phyloP scores from a whole-genome alignment of 2,329 filamentous ascomycete species.

The Biscogniauxia sp. region DNA sequence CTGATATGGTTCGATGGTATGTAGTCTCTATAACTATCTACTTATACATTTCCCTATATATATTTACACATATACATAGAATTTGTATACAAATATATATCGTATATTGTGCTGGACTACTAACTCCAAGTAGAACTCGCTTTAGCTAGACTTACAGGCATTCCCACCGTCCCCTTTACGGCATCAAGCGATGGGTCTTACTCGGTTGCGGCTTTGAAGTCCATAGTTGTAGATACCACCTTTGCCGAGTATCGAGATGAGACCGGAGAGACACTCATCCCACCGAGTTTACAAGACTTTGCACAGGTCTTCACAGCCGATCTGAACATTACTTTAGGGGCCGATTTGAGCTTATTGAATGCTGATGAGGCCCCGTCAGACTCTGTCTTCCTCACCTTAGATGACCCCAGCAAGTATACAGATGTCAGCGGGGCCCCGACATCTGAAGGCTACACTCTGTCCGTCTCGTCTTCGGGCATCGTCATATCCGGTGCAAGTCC shows the following conservation, averaged over 20 bases:
- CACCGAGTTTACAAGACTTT: slow-evolving; percentile 48
- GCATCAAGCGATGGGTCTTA: slow-evolving; percentile 25
- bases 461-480: slow-evolving; percentile 39
- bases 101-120: neutral
- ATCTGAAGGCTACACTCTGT: slow-evolving; percentile 48
- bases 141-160: slow-evolving; percentile 26
- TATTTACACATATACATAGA: no score
- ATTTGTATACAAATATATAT: no score
- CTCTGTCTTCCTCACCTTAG: slow-evolving; percentile 47
- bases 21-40: slow-evolving; percentile 8
- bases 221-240: slow-evolving; percentile 43
- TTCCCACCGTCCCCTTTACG: slow-evolving; percentile 37
- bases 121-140: slow-evolving; percentile 16
- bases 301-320: slow-evolving; percentile 44
- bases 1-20: slow-evolving; percentile 15
- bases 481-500: slow-evolving; percentile 51
- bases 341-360: slow-evolving; percentile 29
- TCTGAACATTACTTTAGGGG: slow-evolving; percentile 27
- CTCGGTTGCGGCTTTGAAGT: slow-evolving; percentile 26
- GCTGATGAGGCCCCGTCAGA: slow-evolving; percentile 19
- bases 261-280: slow-evolving; percentile 49
- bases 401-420: slow-evolving; percentile 37
- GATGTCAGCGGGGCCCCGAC: slow-evolving; percentile 46
- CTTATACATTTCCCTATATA: neutral
- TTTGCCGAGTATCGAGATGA: slow-evolving; percentile 42